These are phyloP conservation scores for Penicillium diatomitis DNA, from an alignment of 495 filamentous ascomycete species.

Conservation along the genomic window DNA sequence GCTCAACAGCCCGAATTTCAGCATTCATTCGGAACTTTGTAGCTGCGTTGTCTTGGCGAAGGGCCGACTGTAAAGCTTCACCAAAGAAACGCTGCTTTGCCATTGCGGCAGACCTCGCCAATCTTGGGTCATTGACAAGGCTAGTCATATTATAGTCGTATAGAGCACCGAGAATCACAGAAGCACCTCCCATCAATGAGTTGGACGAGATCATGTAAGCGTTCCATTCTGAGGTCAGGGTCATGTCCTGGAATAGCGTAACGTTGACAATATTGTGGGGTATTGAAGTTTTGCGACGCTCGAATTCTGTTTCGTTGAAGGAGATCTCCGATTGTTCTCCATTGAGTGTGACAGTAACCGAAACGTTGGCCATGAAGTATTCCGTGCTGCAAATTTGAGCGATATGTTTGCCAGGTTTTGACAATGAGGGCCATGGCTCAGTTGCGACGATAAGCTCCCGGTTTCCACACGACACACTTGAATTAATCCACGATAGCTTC, in stretches of 20 bases:
- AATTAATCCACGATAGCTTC: neutral
- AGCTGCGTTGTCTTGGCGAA: constrained; percentile 6
- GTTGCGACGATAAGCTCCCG: constrained; percentile 9
- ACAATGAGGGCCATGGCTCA: constrained; percentile 8
- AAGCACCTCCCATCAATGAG: constrained; percentile 5
- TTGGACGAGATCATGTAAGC: constrained; percentile 17
- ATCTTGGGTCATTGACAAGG: constrained; percentile 10
- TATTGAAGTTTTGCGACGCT: constrained; percentile 5
- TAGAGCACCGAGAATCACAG: constrained; percentile 10
- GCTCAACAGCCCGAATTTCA: constrained; percentile 2
- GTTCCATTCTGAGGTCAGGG: constrained; percentile 13
- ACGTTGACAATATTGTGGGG: constrained; percentile 12
- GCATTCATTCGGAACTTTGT: neutral
- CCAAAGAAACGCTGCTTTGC: constrained; percentile 29
- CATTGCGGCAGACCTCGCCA: constrained; percentile 9
- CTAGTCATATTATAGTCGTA: constrained; percentile 15
- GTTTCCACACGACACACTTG: constrained; percentile 4
- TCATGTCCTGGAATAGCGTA: constrained; percentile 6
- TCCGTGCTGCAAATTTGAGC: constrained; percentile 15
- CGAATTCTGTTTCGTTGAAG: constrained; percentile 17
- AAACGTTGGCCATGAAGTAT: constrained; percentile 26
- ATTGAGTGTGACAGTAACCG: constrained; percentile 8
- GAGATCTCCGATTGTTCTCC: constrained; percentile 12
- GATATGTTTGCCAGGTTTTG: neutral
- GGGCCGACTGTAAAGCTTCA: constrained; percentile 20